Evolutionary conservation across 257 asterid species (phyloP).

Genomic region (Solanum lycopersicoides): DNA sequence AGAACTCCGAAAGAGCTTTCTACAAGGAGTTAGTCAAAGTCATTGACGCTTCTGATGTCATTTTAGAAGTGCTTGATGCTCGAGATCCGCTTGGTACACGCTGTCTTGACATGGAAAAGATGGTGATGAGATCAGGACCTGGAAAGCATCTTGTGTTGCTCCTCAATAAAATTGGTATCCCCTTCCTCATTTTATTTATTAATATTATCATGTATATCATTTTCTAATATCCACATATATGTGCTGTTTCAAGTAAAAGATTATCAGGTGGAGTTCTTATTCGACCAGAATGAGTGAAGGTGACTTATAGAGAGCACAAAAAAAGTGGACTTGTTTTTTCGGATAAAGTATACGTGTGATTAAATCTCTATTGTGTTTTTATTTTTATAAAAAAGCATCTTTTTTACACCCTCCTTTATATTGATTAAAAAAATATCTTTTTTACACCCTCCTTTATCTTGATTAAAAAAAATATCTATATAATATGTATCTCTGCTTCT

Average conservation of each 20-base stretch:
- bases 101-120: conserved; percentile 81
- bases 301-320: background rate
- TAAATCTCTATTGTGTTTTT: background rate
- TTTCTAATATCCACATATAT: background rate
- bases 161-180: conserved; percentile 82
- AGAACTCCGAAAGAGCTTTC: conserved; percentile 67
- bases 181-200: background rate
- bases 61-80: conserved; percentile 96
- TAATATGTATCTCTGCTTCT: background rate
- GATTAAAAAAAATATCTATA: background rate
- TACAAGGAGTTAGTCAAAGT: conserved; percentile 93
- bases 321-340: background rate
- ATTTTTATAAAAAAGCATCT: background rate
- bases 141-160: conserved; percentile 81
- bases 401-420: background rate
- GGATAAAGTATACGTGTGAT: background rate
- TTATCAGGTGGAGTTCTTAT: background rate
- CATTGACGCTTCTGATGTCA: conserved; percentile 88
- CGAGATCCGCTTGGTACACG: conserved; percentile 97
- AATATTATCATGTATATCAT: background rate
- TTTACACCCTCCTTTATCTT: background rate
- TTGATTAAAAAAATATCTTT: background rate
- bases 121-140: conserved; percentile 69
- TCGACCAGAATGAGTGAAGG: background rate
- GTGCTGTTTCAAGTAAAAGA: background rate